A percentile compares a stretch with the other conserved stretches of the same genome.
Conservation (phyloP, 2,329 filamentous ascomycete species). For the Aspergillus oerlinghausenensis region DNA sequence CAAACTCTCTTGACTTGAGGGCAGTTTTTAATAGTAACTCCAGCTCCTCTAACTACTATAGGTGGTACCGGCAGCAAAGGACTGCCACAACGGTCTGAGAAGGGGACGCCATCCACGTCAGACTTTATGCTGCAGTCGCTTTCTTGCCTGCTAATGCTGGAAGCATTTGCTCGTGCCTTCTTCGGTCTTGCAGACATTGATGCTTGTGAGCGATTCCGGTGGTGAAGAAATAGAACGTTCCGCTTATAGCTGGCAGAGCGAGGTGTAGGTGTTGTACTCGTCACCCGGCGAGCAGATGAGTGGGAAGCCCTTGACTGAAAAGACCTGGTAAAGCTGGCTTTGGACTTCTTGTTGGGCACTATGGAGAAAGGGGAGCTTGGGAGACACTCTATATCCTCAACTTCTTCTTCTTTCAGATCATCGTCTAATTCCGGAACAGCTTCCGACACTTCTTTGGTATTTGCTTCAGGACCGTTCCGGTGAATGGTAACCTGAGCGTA, state of each 20-base stretch:
- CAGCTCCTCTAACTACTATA: conserved; percentile 31
- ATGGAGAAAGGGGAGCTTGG: conserved; percentile 29
- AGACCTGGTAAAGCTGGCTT: conserved; percentile 31
- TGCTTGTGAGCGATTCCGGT: conserved; percentile 39
- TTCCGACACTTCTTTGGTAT: conserved; percentile 8
- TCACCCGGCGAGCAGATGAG: conserved; percentile 42
- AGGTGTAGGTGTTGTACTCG: conserved; percentile 30
- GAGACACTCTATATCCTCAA: conserved; percentile 8
- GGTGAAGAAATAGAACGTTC: conserved; percentile 60
- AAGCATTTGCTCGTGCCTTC: conserved; percentile 7
- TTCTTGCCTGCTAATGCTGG: conserved; percentile 21
- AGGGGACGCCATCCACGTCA: conserved; percentile 13
- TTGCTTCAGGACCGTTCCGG: conserved; percentile 35
- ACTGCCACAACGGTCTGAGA: conserved; percentile 29
- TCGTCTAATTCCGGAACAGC: conserved; percentile 12
- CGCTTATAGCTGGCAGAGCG: conserved; percentile 54
- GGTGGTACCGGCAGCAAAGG: conserved; percentile 39
- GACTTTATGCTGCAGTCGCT: conserved; percentile 22
- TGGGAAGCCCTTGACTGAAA: conserved; percentile 46
- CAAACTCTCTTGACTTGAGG: conserved; percentile 40
- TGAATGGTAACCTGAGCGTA: conserved; percentile 68
- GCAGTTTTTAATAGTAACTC: conserved; percentile 24
- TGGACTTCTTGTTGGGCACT: conserved; percentile 28
- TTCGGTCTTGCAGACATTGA: conserved; percentile 22
- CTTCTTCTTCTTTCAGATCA: conserved; percentile 14